Conservation (phyloP, 257 asterid species). For the Solanum commersonii region DNA sequence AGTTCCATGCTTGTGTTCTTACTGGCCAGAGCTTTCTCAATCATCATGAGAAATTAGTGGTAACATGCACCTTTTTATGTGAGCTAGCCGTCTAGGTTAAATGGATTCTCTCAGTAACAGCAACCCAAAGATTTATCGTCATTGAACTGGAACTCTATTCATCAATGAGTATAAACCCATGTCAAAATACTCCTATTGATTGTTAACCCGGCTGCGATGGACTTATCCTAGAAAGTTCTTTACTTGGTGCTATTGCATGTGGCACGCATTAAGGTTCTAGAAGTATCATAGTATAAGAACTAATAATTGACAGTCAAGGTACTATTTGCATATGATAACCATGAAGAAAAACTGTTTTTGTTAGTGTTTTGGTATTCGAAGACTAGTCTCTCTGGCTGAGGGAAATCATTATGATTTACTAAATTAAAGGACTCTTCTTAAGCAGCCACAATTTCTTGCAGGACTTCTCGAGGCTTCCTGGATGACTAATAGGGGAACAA, state of each 20-base stretch:
- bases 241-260: background rate
- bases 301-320: background rate
- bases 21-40: background rate
- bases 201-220: background rate
- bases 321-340: background rate
- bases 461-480: background rate
- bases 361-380: background rate
- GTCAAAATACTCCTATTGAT: background rate
- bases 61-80: background rate
- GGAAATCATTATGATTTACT: background rate
- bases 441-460: background rate
- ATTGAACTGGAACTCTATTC: background rate
- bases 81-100: background rate
- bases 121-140: background rate
- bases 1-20: background rate
- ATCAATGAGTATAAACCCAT: background rate
- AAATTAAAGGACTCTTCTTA: background rate
- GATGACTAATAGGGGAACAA: constrained; percentile 5
- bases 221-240: background rate
- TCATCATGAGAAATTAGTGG: background rate
- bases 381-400: background rate
- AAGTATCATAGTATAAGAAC: background rate
- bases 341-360: background rate
- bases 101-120: background rate
- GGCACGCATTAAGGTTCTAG: background rate